A percentile compares a stretch with the other conserved stretches of the same genome.
These are phyloP conservation scores for Malbranchea cinnamomea DNA, from an alignment of 2,329 filamentous ascomycete genomes.

Conservation along the genomic window DNA sequence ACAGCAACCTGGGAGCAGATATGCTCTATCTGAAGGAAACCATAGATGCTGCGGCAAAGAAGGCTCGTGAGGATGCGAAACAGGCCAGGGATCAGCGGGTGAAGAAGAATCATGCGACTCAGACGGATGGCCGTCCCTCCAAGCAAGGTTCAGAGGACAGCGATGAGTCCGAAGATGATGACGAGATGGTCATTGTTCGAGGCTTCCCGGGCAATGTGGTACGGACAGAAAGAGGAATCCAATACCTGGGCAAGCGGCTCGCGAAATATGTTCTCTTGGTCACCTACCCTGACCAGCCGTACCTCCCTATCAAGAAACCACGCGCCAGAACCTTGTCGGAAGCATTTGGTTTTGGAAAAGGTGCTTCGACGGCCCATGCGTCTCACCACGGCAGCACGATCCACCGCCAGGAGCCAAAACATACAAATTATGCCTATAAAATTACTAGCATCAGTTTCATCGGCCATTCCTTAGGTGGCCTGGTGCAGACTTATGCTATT, in stretches of 20 bases:
- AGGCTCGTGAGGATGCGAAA: slow-evolving; percentile 56
- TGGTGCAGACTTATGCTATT: slow-evolving; percentile 85
- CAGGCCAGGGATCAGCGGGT: slow-evolving; percentile 36
- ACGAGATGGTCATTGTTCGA: slow-evolving; percentile 65
- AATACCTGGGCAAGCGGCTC: slow-evolving; percentile 87
- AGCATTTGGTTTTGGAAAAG: no score
- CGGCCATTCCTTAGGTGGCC: slow-evolving; percentile 76
- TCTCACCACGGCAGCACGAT: slow-evolving; percentile 40
- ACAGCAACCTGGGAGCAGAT: slow-evolving; percentile 89
- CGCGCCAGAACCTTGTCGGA: slow-evolving; percentile 33
- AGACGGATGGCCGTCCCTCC: not conserved
- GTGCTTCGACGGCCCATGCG: slow-evolving; percentile 16
- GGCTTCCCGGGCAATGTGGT: slow-evolving; percentile 84
- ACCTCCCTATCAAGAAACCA: slow-evolving; percentile 48
- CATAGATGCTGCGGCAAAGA: slow-evolving; percentile 68
- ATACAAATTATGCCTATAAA: slow-evolving; percentile 46
- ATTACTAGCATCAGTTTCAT: slow-evolving; percentile 94
- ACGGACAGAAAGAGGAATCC: slow-evolving; percentile 85
- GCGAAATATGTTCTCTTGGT: slow-evolving; percentile 80
- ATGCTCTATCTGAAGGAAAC: slow-evolving; percentile 97
- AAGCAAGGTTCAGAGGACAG: not conserved
- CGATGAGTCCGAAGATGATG: slow-evolving; percentile 26
- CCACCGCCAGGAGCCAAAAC: slow-evolving; percentile 31
- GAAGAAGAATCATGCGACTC: slow-evolving; percentile 16
- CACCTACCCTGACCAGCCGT: slow-evolving; percentile 90